These are phyloP conservation scores for Corynespora cassiicola DNA, from an alignment of 2,329 filamentous ascomycete genomes.

Conservation along the genomic window DNA sequence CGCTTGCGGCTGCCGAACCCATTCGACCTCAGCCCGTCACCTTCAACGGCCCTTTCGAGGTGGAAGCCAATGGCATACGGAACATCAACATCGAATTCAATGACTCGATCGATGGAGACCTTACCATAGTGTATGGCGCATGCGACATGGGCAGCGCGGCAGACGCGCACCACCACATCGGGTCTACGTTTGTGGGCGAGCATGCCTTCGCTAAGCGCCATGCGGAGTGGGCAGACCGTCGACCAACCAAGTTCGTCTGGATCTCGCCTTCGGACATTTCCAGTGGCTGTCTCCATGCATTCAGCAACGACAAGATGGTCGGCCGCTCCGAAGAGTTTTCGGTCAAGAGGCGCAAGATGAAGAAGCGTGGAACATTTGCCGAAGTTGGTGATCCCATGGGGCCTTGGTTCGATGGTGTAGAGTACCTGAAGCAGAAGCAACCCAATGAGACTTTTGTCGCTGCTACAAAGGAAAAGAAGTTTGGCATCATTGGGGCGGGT, in stretches of 20 bases:
- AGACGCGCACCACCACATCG: constrained; percentile 20
- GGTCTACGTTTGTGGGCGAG: constrained; percentile 24
- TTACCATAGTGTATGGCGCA: constrained; percentile 27
- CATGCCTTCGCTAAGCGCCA: constrained; percentile 28
- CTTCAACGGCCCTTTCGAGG: constrained; percentile 19
- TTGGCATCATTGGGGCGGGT: constrained; percentile 68
- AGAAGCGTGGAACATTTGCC: constrained; percentile 34
- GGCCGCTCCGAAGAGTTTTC: constrained; percentile 40
- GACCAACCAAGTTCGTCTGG: constrained; percentile 48
- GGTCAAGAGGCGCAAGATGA: constrained; percentile 26
- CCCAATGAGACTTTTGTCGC: constrained; percentile 56
- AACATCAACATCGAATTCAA: constrained; percentile 26
- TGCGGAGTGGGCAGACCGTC: constrained; percentile 14
- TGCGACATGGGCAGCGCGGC: constrained; percentile 13
- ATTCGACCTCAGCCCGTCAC: constrained; percentile 3
- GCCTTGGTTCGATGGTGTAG: constrained; percentile 69
- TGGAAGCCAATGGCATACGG: constrained; percentile 18
- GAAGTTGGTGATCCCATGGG: constrained; percentile 60
- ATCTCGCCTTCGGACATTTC: constrained; percentile 41
- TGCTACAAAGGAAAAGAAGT: constrained; percentile 59
- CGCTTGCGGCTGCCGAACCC: too few relatives aligned
- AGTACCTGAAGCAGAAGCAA: constrained; percentile 60
- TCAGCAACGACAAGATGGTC: constrained; percentile 37
- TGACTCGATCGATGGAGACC: constrained; percentile 22
- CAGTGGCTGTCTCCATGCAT: constrained; percentile 50